Conservation (phyloP, 2,329 filamentous ascomycete species). For the Arthroderma sp. region DNA sequence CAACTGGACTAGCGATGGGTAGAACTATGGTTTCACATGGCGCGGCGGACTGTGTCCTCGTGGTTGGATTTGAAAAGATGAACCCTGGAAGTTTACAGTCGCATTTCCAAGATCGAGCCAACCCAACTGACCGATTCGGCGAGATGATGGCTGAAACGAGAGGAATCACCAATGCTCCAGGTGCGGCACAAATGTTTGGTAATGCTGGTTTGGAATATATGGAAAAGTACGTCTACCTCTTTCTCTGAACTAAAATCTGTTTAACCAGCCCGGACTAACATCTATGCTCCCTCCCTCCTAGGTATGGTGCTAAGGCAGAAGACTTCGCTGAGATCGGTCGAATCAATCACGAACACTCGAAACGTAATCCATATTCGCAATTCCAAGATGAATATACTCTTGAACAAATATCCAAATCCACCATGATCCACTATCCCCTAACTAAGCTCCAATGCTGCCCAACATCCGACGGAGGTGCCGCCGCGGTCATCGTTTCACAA, state of each 20-base stretch:
- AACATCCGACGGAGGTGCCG: slow-evolving; percentile 82
- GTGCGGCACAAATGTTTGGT: slow-evolving; percentile 85
- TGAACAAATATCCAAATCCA: slow-evolving; percentile 62
- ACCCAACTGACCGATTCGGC: slow-evolving; percentile 58
- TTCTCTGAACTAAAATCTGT: background rate
- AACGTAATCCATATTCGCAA: slow-evolving; percentile 93
- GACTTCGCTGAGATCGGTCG: slow-evolving; percentile 94
- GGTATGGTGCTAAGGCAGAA: slow-evolving; percentile 65
- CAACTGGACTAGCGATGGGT: slow-evolving; percentile 74
- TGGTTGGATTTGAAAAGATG: slow-evolving; percentile 98
- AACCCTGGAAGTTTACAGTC: slow-evolving; percentile 73
- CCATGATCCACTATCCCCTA: slow-evolving; percentile 71
- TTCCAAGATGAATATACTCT: slow-evolving; percentile 85
- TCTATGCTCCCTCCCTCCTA: slow-evolving; percentile 19
- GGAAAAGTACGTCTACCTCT: slow-evolving; percentile 53
- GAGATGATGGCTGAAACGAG: slow-evolving; percentile 74
- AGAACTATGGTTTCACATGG: slow-evolving; percentile 67
- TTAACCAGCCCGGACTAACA: background rate
- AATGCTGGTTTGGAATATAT: slow-evolving; percentile 92
- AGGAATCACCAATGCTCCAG: slow-evolving; percentile 68
- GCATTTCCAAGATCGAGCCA: slow-evolving; percentile 74
- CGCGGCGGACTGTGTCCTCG: slow-evolving; percentile 73
- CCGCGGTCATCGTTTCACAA: slow-evolving; percentile 78
- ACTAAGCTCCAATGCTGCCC: slow-evolving; percentile 99
- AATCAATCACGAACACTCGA: slow-evolving; percentile 83